These are phyloP conservation scores for Macadamia integrifolia DNA, from an alignment of 164 flowering plant genomes.

Conservation along the genomic window DNA sequence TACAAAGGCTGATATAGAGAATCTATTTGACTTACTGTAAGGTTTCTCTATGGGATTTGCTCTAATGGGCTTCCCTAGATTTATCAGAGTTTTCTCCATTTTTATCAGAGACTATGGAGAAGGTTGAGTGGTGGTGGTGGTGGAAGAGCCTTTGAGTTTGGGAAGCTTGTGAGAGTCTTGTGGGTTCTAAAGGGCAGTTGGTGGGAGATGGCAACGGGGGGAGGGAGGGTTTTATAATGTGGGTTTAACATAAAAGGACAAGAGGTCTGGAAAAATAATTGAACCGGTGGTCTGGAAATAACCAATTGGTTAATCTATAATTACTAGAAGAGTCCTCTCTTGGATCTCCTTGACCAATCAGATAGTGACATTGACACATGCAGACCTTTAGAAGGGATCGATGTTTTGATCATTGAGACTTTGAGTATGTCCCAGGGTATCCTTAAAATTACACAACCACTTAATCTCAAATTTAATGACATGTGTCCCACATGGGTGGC, in stretches of 20 bases:
- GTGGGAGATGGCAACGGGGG: conserved; percentile 1
- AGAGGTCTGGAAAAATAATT: conserved; percentile 9
- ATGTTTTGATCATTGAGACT: too few relatives aligned
- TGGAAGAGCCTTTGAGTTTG: background rate
- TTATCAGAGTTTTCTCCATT: conserved; percentile 9
- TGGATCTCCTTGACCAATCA: too few relatives aligned
- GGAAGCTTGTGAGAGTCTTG: background rate
- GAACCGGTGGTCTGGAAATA: background rate
- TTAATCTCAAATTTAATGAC: too few relatives aligned
- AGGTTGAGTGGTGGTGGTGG: background rate
- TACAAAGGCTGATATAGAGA: conserved; percentile 34
- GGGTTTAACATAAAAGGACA: background rate
- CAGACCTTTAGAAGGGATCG: too few relatives aligned
- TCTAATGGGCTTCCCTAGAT: conserved; percentile 13
- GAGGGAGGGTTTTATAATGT: conserved; percentile 19
- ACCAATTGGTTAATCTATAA: background rate
- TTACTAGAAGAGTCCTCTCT: background rate
- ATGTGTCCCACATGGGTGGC: too few relatives aligned
- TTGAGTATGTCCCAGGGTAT: too few relatives aligned
- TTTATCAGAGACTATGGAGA: background rate
- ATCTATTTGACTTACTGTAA: conserved; percentile 13
- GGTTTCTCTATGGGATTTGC: conserved; percentile 6
- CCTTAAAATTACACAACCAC: too few relatives aligned
- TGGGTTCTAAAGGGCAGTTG: background rate
- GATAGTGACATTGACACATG: too few relatives aligned